Evolutionary conservation across 345 rosid species (phyloP), one percentile per base, ranked within the genome.

Genomic region (Dimocarpus longan): DNA sequence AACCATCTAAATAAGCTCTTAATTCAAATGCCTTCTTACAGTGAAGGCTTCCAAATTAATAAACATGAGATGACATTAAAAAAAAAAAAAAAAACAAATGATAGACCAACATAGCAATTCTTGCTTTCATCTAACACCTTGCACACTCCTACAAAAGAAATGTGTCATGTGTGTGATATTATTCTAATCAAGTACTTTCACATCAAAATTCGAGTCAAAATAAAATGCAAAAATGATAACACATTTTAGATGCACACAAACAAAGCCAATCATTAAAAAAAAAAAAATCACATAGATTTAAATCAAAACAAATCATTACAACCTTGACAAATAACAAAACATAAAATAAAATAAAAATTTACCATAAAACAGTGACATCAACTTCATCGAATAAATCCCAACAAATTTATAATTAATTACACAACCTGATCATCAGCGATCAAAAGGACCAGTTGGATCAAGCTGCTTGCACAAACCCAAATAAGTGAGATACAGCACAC

Each of bases 381-480:
- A 50, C 56, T 50, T 50, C 16, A 50, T 11, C 5, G 2, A 50
- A 50, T 2, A 50, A 50, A 12, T 50, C 15, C 15, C 56, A 11
- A 16, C 56, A 50, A 50, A 50, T 50, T 50, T 50, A 13, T 50
- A 32, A 2, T 32, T 2, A 50, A 50, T 50, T 50, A 50, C 56
- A 50, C 16, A 50, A 42, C 37, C 37, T 32, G 37, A 21, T 16
- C 6, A 21, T 70, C 75, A 86, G 21, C 82, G 73, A 60, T 66
- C 79, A 54, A 89, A 93, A 22, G 92, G 88, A 0, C 85, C 85
- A 5, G 4, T 42, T 8, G 97, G 94, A 22, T 90, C 79, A 15
- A 95, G 93, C 87, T 93, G 97, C 71, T 88, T 90, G 74, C 93
- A 91, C n/a, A 92, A 68, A 0, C 85, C 89, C 2, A 95, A 71